Evolutionary conservation across 1,284 basidiomycete species (phyloP).

Genomic region (Bjerkandera adusta): DNA sequence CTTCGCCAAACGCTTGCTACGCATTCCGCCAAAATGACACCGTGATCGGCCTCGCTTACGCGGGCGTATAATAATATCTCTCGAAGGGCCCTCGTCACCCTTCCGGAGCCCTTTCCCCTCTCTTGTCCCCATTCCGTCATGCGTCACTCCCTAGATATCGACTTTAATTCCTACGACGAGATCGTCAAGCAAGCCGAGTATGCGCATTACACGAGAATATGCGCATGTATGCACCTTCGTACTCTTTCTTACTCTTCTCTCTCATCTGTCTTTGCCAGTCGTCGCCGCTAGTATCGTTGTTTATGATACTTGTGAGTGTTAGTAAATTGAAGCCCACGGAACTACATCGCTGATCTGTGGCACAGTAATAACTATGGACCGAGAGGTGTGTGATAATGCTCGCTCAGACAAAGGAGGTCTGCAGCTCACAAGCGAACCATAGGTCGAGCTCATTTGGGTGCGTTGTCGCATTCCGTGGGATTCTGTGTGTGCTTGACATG

Average conservation of each 20-base stretch:
- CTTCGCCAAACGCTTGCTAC: too few relatives aligned
- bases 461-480: conserved; percentile 2
- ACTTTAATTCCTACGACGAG: neutral
- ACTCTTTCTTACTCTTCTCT: neutral
- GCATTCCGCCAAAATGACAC: too few relatives aligned
- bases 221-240: conserved; percentile 11
- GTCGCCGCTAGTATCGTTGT: conserved; percentile 23
- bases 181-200: neutral
- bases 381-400: conserved; percentile 17
- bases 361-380: conserved; percentile 24
- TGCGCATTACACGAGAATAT: conserved; percentile 8
- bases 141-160: neutral
- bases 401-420: neutral
- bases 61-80: too few relatives aligned
- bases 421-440: neutral
- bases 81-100: too few relatives aligned
- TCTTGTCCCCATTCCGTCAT: too few relatives aligned
- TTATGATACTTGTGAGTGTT: conserved; percentile 25
- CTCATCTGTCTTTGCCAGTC: neutral
- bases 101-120: too few relatives aligned
- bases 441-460: conserved; percentile 29
- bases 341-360: neutral
- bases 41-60: too few relatives aligned
- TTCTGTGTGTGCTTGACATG: conserved; percentile 1
- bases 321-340: too few relatives aligned